Base-by-base conservation (phyloP, 1,284 basidiomycete genomes). In the Trichosporon sp. region DNA sequence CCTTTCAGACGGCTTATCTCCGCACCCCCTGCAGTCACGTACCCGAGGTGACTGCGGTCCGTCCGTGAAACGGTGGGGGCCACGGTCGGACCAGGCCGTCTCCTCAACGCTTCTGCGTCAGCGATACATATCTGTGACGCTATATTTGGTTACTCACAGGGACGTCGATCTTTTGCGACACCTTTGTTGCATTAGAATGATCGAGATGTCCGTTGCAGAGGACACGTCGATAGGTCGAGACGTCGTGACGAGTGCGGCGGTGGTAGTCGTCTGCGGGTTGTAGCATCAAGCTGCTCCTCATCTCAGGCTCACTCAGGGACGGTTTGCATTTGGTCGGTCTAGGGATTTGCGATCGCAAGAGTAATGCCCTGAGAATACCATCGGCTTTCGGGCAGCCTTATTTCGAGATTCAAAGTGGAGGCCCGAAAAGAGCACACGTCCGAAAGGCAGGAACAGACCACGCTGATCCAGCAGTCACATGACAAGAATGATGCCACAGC, bases 381-480 rank as follows among this genome's bases (percentile, higher is more conserved):
- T 54, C 51, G 51, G 51, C 51, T 54, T 54, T 54, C 51, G 51
- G 51, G 10, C 51, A 54, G 51, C 51, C 6, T 37, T 37, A 7
- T 11, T 21, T 54, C 21, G 4, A 26, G 26, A 54, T 54, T 54
- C 51, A 12, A 26, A 16, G 6, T 43, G 51, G n/a, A 19, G 26
- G 51, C 1, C 11, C 51, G 19, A 19, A 54, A 54, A 26, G 51
- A 8, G 2, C 51, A 26, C 14, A 11, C 51, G n/a, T 16, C 51
- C 51, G 51, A 54, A 54, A 54, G 16, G 19, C 51, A 54, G 51
- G 51, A 21, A 54, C 51, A 26, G 19, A 7, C 4, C 19, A 26
- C 51, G 26, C 26, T 26, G 26, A 54, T 26, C 51, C 51, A 54
- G 19, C 8, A 7, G 19, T 54, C 19, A 54, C 19, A 54, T 19